Evolutionary conservation across 2,329 filamentous ascomycete genomes (phyloP).

Genomic region (Fusarium nelsonii): DNA sequence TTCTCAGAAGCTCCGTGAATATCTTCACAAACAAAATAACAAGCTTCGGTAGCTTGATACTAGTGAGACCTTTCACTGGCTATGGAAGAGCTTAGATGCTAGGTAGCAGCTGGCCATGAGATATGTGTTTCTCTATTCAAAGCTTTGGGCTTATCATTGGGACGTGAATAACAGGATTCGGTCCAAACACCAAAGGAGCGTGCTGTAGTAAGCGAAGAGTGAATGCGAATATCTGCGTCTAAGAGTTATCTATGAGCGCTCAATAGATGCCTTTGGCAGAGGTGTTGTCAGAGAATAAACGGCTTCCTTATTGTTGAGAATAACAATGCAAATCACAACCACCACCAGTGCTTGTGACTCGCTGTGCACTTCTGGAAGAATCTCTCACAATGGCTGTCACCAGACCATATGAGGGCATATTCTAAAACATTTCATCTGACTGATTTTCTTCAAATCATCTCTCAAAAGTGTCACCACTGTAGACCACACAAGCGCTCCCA

Average conservation of each 20-base stretch:
- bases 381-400: conserved; percentile 11
- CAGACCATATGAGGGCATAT: not conserved
- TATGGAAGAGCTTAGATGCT: too few relatives aligned
- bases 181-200: conserved; percentile 10
- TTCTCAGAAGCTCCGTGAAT: not conserved
- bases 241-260: not conserved
- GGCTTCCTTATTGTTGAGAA: not conserved
- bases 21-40: not conserved
- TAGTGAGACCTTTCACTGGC: not conserved
- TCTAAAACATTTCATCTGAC: not conserved
- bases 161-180: not conserved
- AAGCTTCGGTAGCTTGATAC: not conserved
- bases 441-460: not conserved
- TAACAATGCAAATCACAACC: conserved; percentile 17
- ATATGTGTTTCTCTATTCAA: not conserved
- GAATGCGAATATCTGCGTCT: not conserved
- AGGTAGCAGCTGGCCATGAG: too few relatives aligned
- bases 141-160: not conserved
- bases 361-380: conserved; percentile 6
- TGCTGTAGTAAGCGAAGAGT: not conserved
- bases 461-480: not conserved
- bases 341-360: conserved; percentile 14
- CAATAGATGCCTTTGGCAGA: not conserved
- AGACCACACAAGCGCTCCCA: not conserved
- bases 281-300: not conserved